These are phyloP conservation scores for Candida khao-thaluensis DNA, from an alignment of 805 yeast genomes.

Conservation along the genomic window DNA sequence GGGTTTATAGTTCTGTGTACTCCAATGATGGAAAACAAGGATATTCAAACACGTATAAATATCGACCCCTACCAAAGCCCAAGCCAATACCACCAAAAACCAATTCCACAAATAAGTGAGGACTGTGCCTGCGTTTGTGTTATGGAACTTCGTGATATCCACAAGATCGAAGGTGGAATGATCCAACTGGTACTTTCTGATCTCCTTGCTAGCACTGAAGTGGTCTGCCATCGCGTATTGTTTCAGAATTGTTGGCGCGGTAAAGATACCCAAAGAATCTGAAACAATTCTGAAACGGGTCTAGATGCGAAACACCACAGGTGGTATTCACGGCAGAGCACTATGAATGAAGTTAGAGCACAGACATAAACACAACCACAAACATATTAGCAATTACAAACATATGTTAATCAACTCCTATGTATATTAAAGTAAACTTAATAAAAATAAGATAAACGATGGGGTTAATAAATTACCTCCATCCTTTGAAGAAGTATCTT, in stretches of 20 bases:
- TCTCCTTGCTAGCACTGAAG: constrained; percentile 25
- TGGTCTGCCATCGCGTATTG: constrained; percentile 5
- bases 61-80: constrained; percentile 62
- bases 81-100: constrained; percentile 50
- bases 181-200: constrained; percentile 31
- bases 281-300: background rate
- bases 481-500: too few species aligned
- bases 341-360: too few species aligned
- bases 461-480: too few species aligned
- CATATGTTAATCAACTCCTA: too few species aligned
- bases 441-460: too few species aligned
- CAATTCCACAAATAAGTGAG: constrained; percentile 43
- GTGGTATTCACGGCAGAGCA: too few species aligned
- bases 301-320: too few species aligned
- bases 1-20: constrained; percentile 46
- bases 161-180: constrained; percentile 50
- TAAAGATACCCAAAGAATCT: too few species aligned
- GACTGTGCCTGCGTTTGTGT: constrained; percentile 43
- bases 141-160: constrained; percentile 47
- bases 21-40: constrained; percentile 71
- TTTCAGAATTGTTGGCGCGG: background rate
- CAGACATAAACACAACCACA: too few species aligned
- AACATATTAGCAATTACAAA: too few species aligned
- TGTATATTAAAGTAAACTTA: too few species aligned
- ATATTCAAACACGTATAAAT: constrained; percentile 75